These are phyloP conservation scores for Stephanodiscus minutulus DNA, from an alignment of 108 stramenopile species.

Conservation along the genomic window DNA sequence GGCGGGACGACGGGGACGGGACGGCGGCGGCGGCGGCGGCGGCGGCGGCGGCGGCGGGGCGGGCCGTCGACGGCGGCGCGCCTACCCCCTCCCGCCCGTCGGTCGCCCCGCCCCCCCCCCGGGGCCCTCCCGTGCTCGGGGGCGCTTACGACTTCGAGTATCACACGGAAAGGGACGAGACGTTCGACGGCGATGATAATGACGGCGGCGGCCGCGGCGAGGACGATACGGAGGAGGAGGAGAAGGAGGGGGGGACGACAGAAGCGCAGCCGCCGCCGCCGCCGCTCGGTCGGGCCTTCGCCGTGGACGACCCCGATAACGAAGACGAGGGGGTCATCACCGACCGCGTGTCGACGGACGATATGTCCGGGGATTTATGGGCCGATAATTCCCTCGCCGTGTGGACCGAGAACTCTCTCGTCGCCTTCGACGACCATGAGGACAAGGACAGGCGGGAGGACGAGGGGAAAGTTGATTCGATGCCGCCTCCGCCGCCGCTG, in stretches of 20 bases:
- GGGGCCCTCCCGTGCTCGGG: constrained; percentile 1
- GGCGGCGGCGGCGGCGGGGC: too few species aligned
- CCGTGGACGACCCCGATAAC: background rate
- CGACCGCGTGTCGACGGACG: background rate
- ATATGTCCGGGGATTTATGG: background rate
- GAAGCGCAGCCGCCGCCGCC: too few species aligned
- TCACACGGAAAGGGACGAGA: constrained; percentile 32
- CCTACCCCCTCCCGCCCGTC: too few species aligned
- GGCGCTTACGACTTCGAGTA: constrained; percentile 31
- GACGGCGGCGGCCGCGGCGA: background rate
- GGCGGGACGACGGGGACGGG: too few species aligned
- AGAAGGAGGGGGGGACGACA: background rate
- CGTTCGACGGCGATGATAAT: background rate
- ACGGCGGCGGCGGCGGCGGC: too few species aligned
- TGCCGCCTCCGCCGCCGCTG: background rate
- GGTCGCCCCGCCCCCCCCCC: too few species aligned
- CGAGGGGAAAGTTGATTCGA: too few species aligned
- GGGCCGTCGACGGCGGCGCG: too few species aligned
- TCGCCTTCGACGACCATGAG: background rate
- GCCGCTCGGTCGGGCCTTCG: too few species aligned
- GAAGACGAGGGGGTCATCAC: background rate
- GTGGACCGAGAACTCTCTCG: too few species aligned
- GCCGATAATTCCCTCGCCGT: too few species aligned
- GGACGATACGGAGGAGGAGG: background rate
- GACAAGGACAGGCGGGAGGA: background rate